phyloP scores from a whole-genome alignment of 331 rosid species.

The Pyrus hybrid region DNA sequence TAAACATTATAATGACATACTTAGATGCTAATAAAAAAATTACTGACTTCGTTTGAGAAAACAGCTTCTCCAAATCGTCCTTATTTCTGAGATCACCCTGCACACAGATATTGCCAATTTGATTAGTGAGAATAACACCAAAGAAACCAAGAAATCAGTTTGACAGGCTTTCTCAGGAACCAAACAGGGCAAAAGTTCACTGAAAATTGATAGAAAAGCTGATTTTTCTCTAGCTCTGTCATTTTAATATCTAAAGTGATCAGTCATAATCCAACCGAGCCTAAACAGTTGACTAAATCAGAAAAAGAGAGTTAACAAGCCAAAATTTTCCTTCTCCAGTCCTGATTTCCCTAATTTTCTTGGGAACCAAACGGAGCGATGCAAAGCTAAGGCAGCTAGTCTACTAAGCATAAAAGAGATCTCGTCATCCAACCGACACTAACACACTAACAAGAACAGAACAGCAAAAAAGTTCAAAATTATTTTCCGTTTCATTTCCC shows the following conservation, averaged over 20 bases:
- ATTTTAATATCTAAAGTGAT: background rate
- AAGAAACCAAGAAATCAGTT: background rate
- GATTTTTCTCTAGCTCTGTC: background rate
- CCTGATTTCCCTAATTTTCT: background rate
- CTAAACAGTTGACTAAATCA: background rate
- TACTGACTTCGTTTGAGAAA: slow-evolving; percentile 46
- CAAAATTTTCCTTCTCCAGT: background rate
- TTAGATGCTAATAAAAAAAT: background rate
- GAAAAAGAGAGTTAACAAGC: background rate
- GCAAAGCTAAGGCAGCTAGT: background rate
- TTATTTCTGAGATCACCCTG: slow-evolving; percentile 74
- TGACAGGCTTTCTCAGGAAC: background rate
- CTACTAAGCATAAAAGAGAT: background rate
- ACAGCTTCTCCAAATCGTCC: slow-evolving; percentile 70
- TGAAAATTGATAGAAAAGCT: background rate
- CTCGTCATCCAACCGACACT: too few species aligned
- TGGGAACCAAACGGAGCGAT: background rate
- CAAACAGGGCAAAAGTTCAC: background rate
- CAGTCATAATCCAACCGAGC: background rate
- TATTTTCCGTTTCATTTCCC: background rate
- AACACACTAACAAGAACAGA: too few species aligned
- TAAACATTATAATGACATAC: background rate
- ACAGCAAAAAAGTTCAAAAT: too few species aligned
- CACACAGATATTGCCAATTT: background rate
- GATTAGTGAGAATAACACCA: background rate